Evolutionary conservation across 345 rosid species (phyloP), one percentile per base, ranked within the genome.

Genomic region (Diplotaxis tenuifolia): DNA sequence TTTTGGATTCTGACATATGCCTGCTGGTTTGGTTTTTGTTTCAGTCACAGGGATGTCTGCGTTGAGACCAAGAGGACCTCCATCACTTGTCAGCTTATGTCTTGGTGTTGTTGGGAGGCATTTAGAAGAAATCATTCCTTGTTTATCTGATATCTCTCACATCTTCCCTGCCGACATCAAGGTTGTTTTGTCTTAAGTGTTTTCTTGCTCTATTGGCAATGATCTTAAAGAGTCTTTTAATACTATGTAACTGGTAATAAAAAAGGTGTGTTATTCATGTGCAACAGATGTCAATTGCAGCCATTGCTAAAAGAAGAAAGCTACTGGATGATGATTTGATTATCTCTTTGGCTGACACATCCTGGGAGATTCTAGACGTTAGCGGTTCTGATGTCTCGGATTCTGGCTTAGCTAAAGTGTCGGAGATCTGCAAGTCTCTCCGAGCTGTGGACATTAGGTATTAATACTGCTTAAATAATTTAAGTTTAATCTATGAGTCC

Each of bases 361-460:
- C 95, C 15, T 88, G 97, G 97, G 88, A 91, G 79, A 72, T 84
- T 78, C 82, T 94, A 78, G 98, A 89, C 68, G 42, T 94, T 78
- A 85, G 96, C 47, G 87, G 95, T 53, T 91, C 98, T 19, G 84
- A 88, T 67, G 85, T 94, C 54, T 69, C 95, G 4, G 84, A 91
- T 81, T 71, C 83, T 55, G 95, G 95, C 59, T 68, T 94, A 61
- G 81, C 70, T 14, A 80, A 81, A 78, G 82, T 89, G 55, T 86
- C 95, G 1, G 78, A 76, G 73, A 72, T 67, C 4, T 91, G 97
- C 86, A 84, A 70, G 70, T 85, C 80, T 71, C 86, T 94, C 58
- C 82, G 87, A 63, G 93, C 98, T 68, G 82, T 88, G 38, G 98
- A 94, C 82, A 87, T 88, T 79, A 94, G 98, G 98, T 89, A 79